These are phyloP conservation scores for Posidonia oceanica DNA, from an alignment of 116 monocot species.

Conservation along the genomic window DNA sequence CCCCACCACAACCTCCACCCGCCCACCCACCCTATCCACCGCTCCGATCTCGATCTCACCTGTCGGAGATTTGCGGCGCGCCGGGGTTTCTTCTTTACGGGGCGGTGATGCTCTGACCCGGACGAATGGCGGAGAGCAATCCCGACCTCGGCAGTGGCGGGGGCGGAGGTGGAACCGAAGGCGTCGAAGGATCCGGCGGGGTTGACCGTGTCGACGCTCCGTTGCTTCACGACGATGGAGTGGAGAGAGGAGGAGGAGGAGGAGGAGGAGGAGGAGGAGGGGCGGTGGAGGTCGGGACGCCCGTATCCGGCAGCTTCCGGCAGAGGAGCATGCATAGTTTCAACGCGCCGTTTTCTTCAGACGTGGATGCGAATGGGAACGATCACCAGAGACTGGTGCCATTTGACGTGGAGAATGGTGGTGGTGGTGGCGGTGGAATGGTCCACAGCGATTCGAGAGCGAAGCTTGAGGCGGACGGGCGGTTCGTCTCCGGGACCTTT, in stretches of 20 bases:
- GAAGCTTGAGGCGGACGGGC: conserved; percentile 15
- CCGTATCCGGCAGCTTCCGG: conserved; percentile 22
- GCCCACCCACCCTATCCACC: neutral
- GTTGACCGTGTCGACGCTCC: conserved; percentile 31
- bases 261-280: neutral
- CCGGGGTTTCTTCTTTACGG: neutral
- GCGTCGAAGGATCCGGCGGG: conserved; percentile 1
- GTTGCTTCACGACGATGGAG: conserved; percentile 15
- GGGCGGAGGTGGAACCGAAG: neutral
- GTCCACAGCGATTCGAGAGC: conserved; percentile 18
- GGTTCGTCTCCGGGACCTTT: conserved; percentile 16
- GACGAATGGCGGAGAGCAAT: conserved; percentile 6
- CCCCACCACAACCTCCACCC: too few relatives aligned
- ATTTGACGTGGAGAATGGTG: conserved; percentile 39
- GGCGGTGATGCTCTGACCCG: neutral
- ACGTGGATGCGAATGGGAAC: conserved; percentile 1
- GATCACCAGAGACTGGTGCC: conserved; percentile 6
- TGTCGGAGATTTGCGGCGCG: neutral
- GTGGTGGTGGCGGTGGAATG: conserved; percentile 12
- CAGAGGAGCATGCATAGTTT: conserved; percentile 21
- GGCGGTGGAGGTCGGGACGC: conserved; percentile 3
- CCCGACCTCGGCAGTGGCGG: neutral
- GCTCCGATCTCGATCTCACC: neutral
- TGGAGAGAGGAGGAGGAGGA: neutral
- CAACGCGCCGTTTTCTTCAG: conserved; percentile 4